Base-by-base conservation (phyloP, 148 eudicot genomes). In the Pharnaceum exiguum region DNA sequence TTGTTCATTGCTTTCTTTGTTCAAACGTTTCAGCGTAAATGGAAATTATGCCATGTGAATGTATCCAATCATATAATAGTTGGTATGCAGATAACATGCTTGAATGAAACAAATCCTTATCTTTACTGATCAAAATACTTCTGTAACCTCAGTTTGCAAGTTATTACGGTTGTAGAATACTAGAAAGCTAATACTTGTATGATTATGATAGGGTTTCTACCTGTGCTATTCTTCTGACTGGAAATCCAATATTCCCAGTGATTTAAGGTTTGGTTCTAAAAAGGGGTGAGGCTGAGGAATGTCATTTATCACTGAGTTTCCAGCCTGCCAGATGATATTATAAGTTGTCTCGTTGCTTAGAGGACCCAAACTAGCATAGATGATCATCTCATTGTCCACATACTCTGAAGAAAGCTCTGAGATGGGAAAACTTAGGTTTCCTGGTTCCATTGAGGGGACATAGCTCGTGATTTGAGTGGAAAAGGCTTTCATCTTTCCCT, bases 281-380 rank as follows among this genome's bases (percentile, higher is more conserved):
- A 51, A 54, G 0, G 47, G 49, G 30, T 80, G 89, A 51, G 75
- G 58, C 52, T 67, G 81, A 22, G 83, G 86, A 46, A 78, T 25
- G 40, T 63, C 56, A 67, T 63, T 53, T 9, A 56, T 49, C 55
- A 80, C 77, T 8, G 70, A 65, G 57, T 46, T 51, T 43, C 83
- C 86, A 22, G 81, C 75, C 42, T 78, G 83, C 86, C 85, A 84
- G 32, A 71, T 75, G 28, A 59, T 79, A 55, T 80, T 75, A 29
- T 70, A 52, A 24, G 5, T 59, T 26, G 73, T 72, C 46, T 59
- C 71, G 17, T 66, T 66, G 8, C 38, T 46, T 9, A 78, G 49
- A 8, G 83, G 81, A 24, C 89, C 83, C 0, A 80, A 21, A 31
- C 45, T 51, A 22, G 82, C 84, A 50, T 56, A 78, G 38, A 81